These are phyloP conservation scores for Tripterygium wilfordii DNA, from an alignment of 177 flowering plant species.

Conservation along the genomic window DNA sequence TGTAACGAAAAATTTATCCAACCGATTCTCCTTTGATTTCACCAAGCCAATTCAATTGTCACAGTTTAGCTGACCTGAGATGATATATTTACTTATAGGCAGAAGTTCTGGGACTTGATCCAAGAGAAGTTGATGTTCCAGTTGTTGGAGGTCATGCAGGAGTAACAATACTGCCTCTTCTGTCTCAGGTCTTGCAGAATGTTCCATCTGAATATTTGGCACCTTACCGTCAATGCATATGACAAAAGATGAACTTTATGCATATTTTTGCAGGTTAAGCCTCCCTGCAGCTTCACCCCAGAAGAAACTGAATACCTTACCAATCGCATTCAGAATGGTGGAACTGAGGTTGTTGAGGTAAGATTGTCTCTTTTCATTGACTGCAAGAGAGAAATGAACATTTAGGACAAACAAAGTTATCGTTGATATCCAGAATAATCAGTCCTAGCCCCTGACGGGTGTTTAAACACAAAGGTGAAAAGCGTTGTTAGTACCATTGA, in stretches of 20 bases:
- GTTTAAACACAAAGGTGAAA: too few species aligned
- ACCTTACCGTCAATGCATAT: too few species aligned
- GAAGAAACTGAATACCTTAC: constrained; percentile 71
- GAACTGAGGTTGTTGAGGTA: constrained; percentile 96
- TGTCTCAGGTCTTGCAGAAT: constrained; percentile 45
- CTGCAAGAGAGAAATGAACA: too few species aligned
- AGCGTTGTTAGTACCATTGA: too few species aligned
- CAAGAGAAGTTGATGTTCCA: constrained; percentile 61
- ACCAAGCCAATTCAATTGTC: too few species aligned
- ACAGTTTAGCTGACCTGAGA: too few species aligned
- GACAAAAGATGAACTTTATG: constrained; percentile 2
- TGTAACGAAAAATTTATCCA: neutral
- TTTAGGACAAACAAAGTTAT: too few species aligned
- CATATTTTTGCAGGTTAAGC: constrained; percentile 55
- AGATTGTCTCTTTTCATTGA: neutral
- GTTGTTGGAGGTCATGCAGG: constrained; percentile 79
- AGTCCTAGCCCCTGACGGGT: too few species aligned
- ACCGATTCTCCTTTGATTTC: too few species aligned
- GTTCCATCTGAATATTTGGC: neutral
- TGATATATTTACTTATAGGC: too few species aligned
- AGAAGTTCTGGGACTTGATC: constrained; percentile 56
- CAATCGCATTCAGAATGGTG: constrained; percentile 84
- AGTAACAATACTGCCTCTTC: constrained; percentile 59
- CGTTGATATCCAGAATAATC: too few species aligned
- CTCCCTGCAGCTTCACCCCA: constrained; percentile 63